Conservation (phyloP, 2,329 filamentous ascomycete species). For the Cordyceps fumosorosea region DNA sequence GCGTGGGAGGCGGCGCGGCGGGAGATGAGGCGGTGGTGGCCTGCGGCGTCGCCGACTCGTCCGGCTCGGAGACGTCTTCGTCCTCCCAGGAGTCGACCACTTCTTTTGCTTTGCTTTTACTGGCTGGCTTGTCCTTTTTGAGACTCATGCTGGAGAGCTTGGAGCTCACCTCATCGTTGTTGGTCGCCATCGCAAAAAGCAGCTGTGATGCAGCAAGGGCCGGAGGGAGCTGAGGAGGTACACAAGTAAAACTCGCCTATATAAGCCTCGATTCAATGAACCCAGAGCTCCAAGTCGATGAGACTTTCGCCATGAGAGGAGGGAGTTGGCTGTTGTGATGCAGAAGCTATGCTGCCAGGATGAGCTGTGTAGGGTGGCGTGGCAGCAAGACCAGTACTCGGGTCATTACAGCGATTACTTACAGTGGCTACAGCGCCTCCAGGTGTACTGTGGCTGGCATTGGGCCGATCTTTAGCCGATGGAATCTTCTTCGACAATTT, state of each 20-base stretch:
- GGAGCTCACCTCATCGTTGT: constrained; percentile 22
- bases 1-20: constrained; percentile 59
- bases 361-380: background rate
- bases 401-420: background rate
- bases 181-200: constrained; percentile 6
- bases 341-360: background rate
- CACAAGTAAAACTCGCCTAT: too few species aligned
- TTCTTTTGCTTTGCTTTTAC: constrained; percentile 18
- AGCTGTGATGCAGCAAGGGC: background rate
- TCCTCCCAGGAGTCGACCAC: constrained; percentile 47
- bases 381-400: background rate
- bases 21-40: constrained; percentile 24
- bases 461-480: constrained; percentile 19
- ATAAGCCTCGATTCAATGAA: too few species aligned
- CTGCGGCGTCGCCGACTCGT: constrained; percentile 16
- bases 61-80: constrained; percentile 45
- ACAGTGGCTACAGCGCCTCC: background rate
- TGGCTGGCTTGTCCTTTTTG: constrained; percentile 11
- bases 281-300: too few species aligned
- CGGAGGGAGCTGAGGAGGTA: background rate
- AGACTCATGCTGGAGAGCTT: constrained; percentile 28
- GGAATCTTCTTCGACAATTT: constrained; percentile 27
- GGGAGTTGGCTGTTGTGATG: background rate
- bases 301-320: background rate
- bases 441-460: background rate